phyloP scores from a whole-genome alignment of 73 alveolate species.

The Symbiodinium natans region DNA sequence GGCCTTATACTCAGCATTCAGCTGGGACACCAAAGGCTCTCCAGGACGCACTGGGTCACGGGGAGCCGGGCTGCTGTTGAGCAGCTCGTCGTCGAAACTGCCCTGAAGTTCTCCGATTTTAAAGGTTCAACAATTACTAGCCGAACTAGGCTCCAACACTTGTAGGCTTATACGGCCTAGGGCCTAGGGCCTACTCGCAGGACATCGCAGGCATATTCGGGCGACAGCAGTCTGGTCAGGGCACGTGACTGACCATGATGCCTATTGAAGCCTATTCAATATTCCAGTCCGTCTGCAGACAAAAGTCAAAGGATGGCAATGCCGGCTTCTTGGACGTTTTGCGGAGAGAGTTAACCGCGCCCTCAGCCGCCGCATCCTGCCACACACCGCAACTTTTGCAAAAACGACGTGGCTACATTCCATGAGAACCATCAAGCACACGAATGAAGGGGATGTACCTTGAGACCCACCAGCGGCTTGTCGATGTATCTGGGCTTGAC shows the following conservation, averaged over 20 bases:
- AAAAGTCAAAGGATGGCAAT: slow-evolving; percentile 18
- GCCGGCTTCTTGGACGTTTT: slow-evolving; percentile 29
- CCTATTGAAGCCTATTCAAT: too few relatives aligned
- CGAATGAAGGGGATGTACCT: not conserved
- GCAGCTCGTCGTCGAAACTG: slow-evolving; percentile 26
- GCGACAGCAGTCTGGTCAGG: too few relatives aligned
- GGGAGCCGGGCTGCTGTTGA: not conserved
- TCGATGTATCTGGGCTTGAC: slow-evolving; percentile 85
- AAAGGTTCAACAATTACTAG: too few relatives aligned
- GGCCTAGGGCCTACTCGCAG: too few relatives aligned
- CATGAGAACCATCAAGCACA: too few relatives aligned
- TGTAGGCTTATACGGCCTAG: too few relatives aligned
- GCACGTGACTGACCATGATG: too few relatives aligned
- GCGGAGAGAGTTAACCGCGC: slow-evolving; percentile 41
- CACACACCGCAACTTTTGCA: not conserved
- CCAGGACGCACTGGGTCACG: slow-evolving; percentile 24
- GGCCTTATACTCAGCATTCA: too few relatives aligned
- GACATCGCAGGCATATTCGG: too few relatives aligned
- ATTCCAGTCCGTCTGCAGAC: not conserved
- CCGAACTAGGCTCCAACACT: too few relatives aligned
- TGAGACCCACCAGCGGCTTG: slow-evolving; percentile 69
- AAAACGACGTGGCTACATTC: too few relatives aligned
- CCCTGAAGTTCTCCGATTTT: not conserved
- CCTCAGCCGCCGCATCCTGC: slow-evolving; percentile 65
- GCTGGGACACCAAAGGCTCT: slow-evolving; percentile 19